Conservation (phyloP, 2,329 filamentous ascomycete species). For the Sordariomycetes sp. region DNA sequence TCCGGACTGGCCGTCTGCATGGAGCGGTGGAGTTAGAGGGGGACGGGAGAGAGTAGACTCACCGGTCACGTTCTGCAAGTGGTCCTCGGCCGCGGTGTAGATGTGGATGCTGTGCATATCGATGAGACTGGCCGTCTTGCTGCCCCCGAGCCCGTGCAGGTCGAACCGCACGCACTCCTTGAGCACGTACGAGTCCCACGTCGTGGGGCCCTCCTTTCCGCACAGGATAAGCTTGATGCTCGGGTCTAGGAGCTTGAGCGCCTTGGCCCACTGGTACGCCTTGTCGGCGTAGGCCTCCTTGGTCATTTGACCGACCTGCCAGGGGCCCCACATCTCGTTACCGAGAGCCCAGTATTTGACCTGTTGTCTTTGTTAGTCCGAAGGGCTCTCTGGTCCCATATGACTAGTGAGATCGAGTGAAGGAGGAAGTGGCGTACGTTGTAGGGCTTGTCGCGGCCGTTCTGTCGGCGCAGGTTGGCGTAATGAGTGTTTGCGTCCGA, state of each 20-base stretch:
- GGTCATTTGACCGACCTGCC: conserved; percentile 55
- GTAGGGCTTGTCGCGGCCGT: conserved; percentile 67
- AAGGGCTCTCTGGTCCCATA: neutral
- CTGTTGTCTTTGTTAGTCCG: conserved; percentile 7
- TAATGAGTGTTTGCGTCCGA: conserved; percentile 65
- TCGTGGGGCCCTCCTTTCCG: conserved; percentile 53
- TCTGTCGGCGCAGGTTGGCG: conserved; percentile 63
- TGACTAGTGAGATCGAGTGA: neutral
- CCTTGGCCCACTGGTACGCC: conserved; percentile 60
- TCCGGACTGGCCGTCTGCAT: no score
- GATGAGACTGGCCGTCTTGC: conserved; percentile 31
- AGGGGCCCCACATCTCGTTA: conserved; percentile 58
- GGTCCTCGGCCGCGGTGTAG: conserved; percentile 49
- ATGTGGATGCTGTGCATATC: conserved; percentile 76
- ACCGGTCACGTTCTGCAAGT: conserved; percentile 22
- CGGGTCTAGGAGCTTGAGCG: conserved; percentile 58
- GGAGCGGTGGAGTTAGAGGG: neutral
- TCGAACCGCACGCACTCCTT: conserved; percentile 46
- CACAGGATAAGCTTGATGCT: conserved; percentile 59
- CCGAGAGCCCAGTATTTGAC: conserved; percentile 80
- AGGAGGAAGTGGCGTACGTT: conserved; percentile 20
- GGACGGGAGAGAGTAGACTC: neutral
- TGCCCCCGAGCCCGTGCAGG: conserved; percentile 18
- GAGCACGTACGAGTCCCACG: conserved; percentile 63
- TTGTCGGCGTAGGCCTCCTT: conserved; percentile 57